A percentile compares a stretch with the other conserved stretches of the same genome.
Conservation (phyloP, 768 basidiomycete species). For the Tricholoma saponaceum region DNA sequence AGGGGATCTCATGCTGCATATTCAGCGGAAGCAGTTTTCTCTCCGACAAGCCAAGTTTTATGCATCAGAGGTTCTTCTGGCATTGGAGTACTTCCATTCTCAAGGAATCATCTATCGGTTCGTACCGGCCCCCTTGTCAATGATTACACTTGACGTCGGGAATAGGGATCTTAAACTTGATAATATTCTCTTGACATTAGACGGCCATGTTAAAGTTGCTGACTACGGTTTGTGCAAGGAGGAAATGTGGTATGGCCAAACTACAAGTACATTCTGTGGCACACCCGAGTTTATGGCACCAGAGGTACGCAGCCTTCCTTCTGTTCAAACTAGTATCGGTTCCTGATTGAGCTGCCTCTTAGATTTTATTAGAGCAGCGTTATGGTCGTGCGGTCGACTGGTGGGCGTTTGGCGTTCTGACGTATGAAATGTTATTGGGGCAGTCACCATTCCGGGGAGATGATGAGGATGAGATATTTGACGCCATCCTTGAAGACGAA, state of each 20-base stretch:
- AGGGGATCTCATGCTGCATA: slow-evolving; percentile 98
- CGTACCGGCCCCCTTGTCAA: slow-evolving; percentile 18
- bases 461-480: slow-evolving; percentile 99
- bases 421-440: slow-evolving; percentile 97
- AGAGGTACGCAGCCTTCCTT: slow-evolving; percentile 57
- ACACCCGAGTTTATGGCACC: slow-evolving; percentile 99
- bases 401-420: slow-evolving; percentile 99
- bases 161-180: slow-evolving; percentile 93
- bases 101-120: slow-evolving; percentile 99
- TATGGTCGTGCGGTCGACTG: slow-evolving; percentile 99
- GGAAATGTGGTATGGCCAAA: slow-evolving; percentile 95
- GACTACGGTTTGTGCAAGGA: slow-evolving; percentile 99
- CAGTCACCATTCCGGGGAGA: slow-evolving; percentile 99
- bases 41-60: slow-evolving; percentile 99
- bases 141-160: slow-evolving; percentile 1
- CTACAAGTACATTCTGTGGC: slow-evolving; percentile 98
- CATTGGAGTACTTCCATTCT: slow-evolving; percentile 95
- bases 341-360: slow-evolving; percentile 5
- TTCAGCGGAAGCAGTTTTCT: slow-evolving; percentile 98
- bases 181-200: slow-evolving; percentile 93
- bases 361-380: slow-evolving; percentile 99
- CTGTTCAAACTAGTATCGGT: not conserved
- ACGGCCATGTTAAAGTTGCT: slow-evolving; percentile 98
- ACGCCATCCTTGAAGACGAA: slow-evolving; percentile 98
- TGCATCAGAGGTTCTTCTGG: slow-evolving; percentile 92